Evolutionary conservation across 441 rosid genomes (phyloP).

Genomic region (Eutrema salsugineum): DNA sequence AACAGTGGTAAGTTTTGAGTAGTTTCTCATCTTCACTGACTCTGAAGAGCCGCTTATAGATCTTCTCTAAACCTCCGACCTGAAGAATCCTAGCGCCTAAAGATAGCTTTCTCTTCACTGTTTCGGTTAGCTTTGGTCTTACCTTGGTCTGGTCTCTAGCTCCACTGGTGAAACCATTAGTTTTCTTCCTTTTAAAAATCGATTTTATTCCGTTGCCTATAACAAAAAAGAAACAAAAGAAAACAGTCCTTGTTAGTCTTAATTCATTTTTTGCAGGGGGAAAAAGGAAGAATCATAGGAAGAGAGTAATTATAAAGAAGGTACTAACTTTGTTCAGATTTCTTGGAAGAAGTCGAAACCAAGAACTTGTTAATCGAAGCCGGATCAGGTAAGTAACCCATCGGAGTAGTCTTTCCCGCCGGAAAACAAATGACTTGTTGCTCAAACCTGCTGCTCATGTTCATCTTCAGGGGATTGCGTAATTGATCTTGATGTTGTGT

Average conservation of each 20-base stretch:
- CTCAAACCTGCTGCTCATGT: slow-evolving; percentile 30
- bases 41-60: slow-evolving; percentile 43
- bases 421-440: slow-evolving; percentile 33
- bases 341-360: slow-evolving; percentile 36
- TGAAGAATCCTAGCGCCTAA: slow-evolving; percentile 64
- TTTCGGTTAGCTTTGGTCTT: slow-evolving; percentile 56
- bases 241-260: slow-evolving; percentile 1
- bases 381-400: slow-evolving; percentile 25
- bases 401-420: background rate
- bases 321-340: slow-evolving; percentile 29
- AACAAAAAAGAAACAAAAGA: background rate
- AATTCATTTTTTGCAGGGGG: background rate
- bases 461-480: slow-evolving; percentile 14
- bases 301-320: background rate
- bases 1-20: slow-evolving; percentile 50
- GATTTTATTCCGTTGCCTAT: slow-evolving; percentile 35
- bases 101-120: slow-evolving; percentile 60
- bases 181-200: slow-evolving; percentile 42
- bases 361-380: slow-evolving; percentile 5
- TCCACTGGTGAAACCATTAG: slow-evolving; percentile 46
- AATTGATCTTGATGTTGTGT: background rate
- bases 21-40: slow-evolving; percentile 46
- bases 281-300: background rate
- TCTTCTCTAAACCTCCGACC: slow-evolving; percentile 56
- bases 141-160: slow-evolving; percentile 48